Evolutionary conservation across 768 basidiomycete species (phyloP).

Genomic region (Amanita phalloides): DNA sequence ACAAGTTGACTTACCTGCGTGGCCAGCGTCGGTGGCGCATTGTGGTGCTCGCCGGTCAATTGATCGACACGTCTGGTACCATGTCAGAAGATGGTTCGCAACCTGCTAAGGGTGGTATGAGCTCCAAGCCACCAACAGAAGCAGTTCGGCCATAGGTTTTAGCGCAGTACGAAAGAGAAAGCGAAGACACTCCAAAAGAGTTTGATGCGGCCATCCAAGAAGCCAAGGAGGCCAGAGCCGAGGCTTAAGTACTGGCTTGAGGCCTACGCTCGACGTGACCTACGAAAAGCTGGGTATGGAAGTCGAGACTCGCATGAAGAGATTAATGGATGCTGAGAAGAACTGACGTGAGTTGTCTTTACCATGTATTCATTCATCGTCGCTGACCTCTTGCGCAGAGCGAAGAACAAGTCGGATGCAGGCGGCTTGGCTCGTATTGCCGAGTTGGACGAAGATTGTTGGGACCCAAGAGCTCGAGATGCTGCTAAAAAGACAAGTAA

Average conservation of each 20-base stretch:
- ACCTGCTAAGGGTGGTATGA: conserved; percentile 80
- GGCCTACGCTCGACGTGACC: conserved; percentile 70
- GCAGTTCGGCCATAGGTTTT: conserved; percentile 72
- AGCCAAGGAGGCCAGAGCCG: conserved; percentile 44
- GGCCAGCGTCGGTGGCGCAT: conserved; percentile 71
- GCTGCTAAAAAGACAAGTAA: conserved; percentile 53
- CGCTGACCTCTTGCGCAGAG: conserved; percentile 28
- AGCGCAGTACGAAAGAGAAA: conserved; percentile 65
- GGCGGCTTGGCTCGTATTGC: conserved; percentile 72
- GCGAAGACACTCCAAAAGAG: conserved; percentile 43
- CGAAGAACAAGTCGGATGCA: conserved; percentile 75
- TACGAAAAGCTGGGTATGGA: conserved; percentile 81
- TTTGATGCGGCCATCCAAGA: conserved; percentile 46
- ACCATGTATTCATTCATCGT: not conserved
- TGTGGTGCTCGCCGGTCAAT: conserved; percentile 85
- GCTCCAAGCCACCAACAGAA: conserved; percentile 76
- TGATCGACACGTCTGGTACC: conserved; percentile 92
- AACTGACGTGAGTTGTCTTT: conserved; percentile 58
- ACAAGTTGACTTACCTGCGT: conserved; percentile 45
- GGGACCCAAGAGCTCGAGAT: conserved; percentile 49
- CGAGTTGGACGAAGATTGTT: conserved; percentile 60
- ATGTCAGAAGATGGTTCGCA: conserved; percentile 93
- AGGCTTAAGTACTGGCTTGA: conserved; percentile 40
- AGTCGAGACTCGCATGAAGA: conserved; percentile 61
- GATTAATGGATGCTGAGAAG: conserved; percentile 72